Base-by-base conservation (phyloP, 305 asterid species). In the Fraxinus ornus region DNA sequence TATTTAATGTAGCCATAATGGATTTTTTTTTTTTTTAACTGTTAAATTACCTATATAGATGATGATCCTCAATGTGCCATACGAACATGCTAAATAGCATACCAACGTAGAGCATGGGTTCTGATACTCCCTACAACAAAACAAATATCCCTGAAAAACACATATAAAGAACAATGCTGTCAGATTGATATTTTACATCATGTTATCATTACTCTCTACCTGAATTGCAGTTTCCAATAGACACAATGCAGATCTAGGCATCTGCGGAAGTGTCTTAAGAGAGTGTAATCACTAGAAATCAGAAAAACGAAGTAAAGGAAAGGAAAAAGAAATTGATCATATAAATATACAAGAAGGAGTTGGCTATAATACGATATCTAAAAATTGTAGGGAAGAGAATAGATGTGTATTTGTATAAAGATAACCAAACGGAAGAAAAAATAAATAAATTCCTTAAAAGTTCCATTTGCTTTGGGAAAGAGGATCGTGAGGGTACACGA, bases 71-170 rank as follows among this genome's bases (percentile, higher is more conserved):
- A 0, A 89, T 86, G 33, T 89, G 92, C 92, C 91, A 89, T 0
- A 90, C 90, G 66, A 89, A 89, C 92, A 88, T 86, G 81, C 92
- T 89, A 74, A 88, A 89, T 8, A 89, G 85, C 92, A 88, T 88
- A 15, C 92, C 92, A 22, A 89, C 88, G 83, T 86, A 89, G 33
- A 89, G 84, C 92, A 89, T 89, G 28, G 92, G 92, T 41, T 83
- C 84, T 12, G 92, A 87, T 26, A 89, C 85, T 77, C 92, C 90
- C 92, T 89, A 80, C 73, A 83, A 22, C 81, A 80, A 28, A 21
- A 37, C 24, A 30, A n/a, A 32, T 1, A 75, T 22, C 41, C 5
- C 70, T 24, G 30, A 47, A 37, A 83, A 62, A 2, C 35, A 78
- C 7, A 26, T 26, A 60, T 37, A 44, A 36, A 72, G 28, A 17